Evolutionary conservation across 495 filamentous ascomycete genomes (phyloP).

Genomic region (Lepraria neglecta): DNA sequence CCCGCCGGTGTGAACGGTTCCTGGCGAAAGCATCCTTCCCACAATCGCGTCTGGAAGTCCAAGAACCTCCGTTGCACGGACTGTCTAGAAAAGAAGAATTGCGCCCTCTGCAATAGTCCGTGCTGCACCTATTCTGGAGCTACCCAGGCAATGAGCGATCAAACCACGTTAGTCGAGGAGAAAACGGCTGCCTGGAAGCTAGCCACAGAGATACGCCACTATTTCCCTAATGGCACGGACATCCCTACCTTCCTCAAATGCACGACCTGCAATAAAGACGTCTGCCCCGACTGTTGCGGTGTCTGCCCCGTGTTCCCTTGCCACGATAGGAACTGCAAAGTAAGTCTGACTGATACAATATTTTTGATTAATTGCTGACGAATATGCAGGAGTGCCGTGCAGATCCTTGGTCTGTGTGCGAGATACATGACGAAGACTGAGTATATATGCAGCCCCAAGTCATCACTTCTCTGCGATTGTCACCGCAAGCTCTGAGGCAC

Average conservation of each 20-base stretch:
- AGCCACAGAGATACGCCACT: neutral
- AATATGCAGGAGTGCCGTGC: neutral
- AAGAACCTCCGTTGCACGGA: conserved; percentile 19
- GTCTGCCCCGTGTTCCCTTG: conserved; percentile 31
- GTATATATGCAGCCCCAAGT: conserved; percentile 31
- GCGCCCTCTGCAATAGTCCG: neutral
- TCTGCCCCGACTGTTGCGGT: conserved; percentile 35
- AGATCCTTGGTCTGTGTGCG: neutral
- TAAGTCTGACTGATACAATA: conserved; percentile 11
- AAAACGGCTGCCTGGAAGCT: neutral
- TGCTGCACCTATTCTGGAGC: conserved; percentile 3
- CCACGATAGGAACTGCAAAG: conserved; percentile 33
- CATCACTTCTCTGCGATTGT: neutral
- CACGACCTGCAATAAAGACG: conserved; percentile 27
- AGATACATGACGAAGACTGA: too few species aligned
- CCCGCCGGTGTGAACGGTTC: neutral
- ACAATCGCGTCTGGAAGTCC: conserved; percentile 23
- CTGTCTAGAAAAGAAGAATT: neutral
- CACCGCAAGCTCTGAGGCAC: too few species aligned
- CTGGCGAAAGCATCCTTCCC: conserved; percentile 22
- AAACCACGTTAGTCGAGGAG: neutral
- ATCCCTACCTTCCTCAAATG: conserved; percentile 31
- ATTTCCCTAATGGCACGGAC: conserved; percentile 8
- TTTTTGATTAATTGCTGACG: too few species aligned
- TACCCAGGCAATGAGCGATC: neutral